Evolutionary conservation across 192 early-diverging fungal species (phyloP).

Genomic region (Coemansia sp.): DNA sequence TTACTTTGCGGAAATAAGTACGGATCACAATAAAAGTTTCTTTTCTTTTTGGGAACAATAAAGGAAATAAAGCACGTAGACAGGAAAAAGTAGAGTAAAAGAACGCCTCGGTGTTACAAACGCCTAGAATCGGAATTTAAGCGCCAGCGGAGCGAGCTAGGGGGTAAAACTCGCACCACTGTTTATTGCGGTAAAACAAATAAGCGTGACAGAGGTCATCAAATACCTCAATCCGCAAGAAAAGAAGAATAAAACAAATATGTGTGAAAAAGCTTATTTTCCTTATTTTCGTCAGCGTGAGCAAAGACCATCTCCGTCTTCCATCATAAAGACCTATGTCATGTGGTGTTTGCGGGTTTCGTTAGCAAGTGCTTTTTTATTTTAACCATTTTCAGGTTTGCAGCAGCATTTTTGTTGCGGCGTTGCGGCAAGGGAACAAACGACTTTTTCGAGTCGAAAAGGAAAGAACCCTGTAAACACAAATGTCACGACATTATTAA

Average conservation of each 20-base stretch:
- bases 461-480: background rate
- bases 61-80: no score
- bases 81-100: no score
- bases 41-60: no score
- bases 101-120: no score
- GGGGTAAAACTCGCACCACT: no score
- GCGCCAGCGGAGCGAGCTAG: no score
- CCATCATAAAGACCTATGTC: background rate
- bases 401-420: background rate
- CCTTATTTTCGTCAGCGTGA: background rate
- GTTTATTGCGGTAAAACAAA: no score
- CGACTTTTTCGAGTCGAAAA: background rate
- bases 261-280: background rate
- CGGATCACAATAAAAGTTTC: no score
- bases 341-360: background rate
- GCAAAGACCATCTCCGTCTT: slow-evolving; percentile 1
- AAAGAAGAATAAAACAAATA: background rate
- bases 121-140: no score
- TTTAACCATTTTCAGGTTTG: background rate
- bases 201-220: no score
- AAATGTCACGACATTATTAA: background rate
- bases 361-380: background rate
- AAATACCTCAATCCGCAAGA: no score
- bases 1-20: no score
- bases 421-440: background rate